These are phyloP conservation scores for Tuber calosporum DNA, from an alignment of 495 filamentous ascomycete genomes.

Conservation along the genomic window DNA sequence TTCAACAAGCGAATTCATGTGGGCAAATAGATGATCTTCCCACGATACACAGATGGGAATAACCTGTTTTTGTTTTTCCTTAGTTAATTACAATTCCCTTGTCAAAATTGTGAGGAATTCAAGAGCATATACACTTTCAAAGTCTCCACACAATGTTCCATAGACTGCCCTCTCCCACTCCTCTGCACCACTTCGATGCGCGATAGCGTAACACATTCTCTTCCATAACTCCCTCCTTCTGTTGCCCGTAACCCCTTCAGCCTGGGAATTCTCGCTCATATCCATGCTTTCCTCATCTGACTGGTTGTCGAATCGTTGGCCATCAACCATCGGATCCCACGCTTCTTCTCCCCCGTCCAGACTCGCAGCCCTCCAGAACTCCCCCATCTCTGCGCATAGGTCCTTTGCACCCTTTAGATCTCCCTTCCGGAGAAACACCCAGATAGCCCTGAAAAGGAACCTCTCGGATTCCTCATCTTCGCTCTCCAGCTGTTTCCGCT, in stretches of 20 bases:
- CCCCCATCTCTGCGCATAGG: slow-evolving; percentile 31
- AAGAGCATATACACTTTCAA: slow-evolving; percentile 52
- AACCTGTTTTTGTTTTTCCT: slow-evolving; percentile 26
- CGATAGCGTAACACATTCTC: slow-evolving; percentile 69
- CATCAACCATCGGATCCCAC: slow-evolving; percentile 38
- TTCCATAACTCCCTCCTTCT: slow-evolving; percentile 63
- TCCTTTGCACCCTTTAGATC: slow-evolving; percentile 25
- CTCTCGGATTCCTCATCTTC: slow-evolving; percentile 79
- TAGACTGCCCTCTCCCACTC: slow-evolving; percentile 86
- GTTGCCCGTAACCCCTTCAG: slow-evolving; percentile 24
- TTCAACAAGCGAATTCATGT: slow-evolving; percentile 71
- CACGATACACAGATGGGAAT: slow-evolving; percentile 68
- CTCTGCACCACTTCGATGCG: slow-evolving; percentile 58
- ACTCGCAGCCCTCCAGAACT: slow-evolving; percentile 66
- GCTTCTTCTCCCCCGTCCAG: slow-evolving; percentile 49
- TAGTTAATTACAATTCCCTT: slow-evolving; percentile 3
- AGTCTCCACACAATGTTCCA: slow-evolving; percentile 75
- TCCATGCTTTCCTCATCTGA: slow-evolving; percentile 10
- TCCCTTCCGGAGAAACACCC: slow-evolving; percentile 31
- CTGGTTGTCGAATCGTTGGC: slow-evolving; percentile 14
- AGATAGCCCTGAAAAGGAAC: slow-evolving; percentile 37
- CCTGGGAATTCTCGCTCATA: not conserved
- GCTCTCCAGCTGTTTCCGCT: slow-evolving; percentile 62
- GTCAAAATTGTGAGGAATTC: not conserved
- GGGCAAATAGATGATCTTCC: slow-evolving; percentile 86